Percentiles rank a stretch among this genome's conserved stretches.
These are phyloP conservation scores for Trametes hirsuta DNA, from an alignment of 1,284 basidiomycete genomes.

Conservation along the genomic window DNA sequence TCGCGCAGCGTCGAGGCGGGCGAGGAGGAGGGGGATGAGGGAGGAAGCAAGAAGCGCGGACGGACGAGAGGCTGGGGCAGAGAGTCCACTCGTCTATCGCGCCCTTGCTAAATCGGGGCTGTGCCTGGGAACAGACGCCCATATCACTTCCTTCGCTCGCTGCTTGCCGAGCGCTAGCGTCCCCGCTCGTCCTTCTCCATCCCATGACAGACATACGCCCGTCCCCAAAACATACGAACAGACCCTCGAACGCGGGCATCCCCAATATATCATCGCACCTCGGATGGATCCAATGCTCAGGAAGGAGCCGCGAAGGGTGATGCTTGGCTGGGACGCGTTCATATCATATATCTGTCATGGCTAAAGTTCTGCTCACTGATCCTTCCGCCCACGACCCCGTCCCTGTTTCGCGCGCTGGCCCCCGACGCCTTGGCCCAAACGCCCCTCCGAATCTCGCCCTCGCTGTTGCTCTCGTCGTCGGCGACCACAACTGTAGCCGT, in stretches of 20 bases:
- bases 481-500: not conserved
- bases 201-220: not conserved
- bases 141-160: not conserved
- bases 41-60: not conserved
- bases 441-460: not conserved
- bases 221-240: not conserved
- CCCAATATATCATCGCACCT: not conserved
- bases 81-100: not conserved
- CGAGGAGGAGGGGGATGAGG: not conserved
- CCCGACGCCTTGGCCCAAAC: too few relatives aligned
- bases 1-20: conserved; percentile 2
- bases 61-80: conserved; percentile 2
- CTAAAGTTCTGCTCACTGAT: not conserved
- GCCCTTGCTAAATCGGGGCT: not conserved
- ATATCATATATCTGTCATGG: conserved; percentile 1
- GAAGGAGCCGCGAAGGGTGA: not conserved
- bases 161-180: not conserved
- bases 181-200: not conserved
- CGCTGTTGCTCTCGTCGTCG: not conserved
- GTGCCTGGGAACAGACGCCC: conserved; percentile 7
- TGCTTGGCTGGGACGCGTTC: not conserved
- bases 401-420: not conserved
- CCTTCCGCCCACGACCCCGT: not conserved
- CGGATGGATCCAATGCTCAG: not conserved
- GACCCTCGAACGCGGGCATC: not conserved